Base-by-base conservation (phyloP, 768 basidiomycete species). In the Naganishia randhawae region DNA sequence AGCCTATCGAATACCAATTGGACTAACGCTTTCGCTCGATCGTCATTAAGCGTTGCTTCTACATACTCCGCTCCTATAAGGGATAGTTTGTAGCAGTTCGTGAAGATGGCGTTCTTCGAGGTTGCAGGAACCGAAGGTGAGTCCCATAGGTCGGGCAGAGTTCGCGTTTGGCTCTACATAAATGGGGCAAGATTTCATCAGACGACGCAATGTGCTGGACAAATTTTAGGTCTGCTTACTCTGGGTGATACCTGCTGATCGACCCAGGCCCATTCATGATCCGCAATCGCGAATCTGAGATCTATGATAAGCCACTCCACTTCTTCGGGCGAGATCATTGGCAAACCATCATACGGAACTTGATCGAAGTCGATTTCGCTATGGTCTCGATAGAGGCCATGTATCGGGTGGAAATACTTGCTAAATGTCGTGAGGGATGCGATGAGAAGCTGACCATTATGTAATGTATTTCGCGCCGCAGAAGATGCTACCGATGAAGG, bases 221-320 rank as follows among this genome's bases (percentile, higher is more conserved):
- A 19, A 13, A 11, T 2, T 7, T 16, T 1, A 22, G 22, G 48
- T 35, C 19, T 61, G 29, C 66, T 32, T 54, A 42, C 65, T n/a
- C 29, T 55, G 25, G 53, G 29, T 19, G 50, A 65, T 31, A 65
- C 11, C 9, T 50, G 48, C 31, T 19, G 25, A 22, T 65, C 63
- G 19, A 41, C 41, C 3, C 31, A 51, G 2, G n/a, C 27, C 63
- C 63, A 68, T 50, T 68, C 67, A 8, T 68, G 33, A 27, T 48
- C 42, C 10, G 42, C 67, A 17, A 53, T 16, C 31, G 42, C 67
- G 22, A 68, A 50, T 1, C 57, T 7, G 7, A 68, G 57, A 27
- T 68, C 67, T n/a, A 68, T 19, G 29, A 68, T 57, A 7, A 68
- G 31, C 55, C 61, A 63, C 39, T 68, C 67, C 14, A 68, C 67